Evolutionary conservation across 306 rosid genomes (phyloP).

Genomic region (Hippophae tibetana): DNA sequence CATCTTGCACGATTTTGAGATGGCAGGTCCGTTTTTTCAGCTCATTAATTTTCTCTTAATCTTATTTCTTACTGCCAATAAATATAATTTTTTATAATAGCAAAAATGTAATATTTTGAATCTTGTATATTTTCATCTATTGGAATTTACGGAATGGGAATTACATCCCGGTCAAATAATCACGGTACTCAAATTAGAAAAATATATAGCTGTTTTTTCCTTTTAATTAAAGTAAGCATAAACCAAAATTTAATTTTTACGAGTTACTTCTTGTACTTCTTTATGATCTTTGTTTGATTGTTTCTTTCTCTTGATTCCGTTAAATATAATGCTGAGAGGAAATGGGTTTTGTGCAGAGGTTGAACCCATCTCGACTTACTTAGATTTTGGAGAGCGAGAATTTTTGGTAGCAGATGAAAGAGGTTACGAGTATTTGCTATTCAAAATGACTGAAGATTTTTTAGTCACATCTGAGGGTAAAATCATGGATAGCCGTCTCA

Average conservation of each 20-base stretch:
- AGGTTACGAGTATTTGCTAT: slow-evolving; percentile 71
- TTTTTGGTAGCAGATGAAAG: slow-evolving; percentile 85
- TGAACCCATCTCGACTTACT: slow-evolving; percentile 81
- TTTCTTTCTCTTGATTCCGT: background rate
- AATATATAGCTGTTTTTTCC: too few species aligned
- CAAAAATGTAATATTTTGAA: too few species aligned
- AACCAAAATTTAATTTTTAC: too few species aligned
- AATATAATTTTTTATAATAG: too few species aligned
- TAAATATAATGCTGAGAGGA: slow-evolving; percentile 6
- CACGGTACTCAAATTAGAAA: too few species aligned
- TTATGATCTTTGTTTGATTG: too few species aligned
- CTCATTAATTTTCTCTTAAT: background rate
- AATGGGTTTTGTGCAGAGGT: slow-evolving; percentile 46
- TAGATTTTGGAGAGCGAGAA: slow-evolving; percentile 76
- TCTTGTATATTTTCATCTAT: too few species aligned
- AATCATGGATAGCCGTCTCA: slow-evolving; percentile 72
- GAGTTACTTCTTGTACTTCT: too few species aligned
- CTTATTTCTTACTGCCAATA: slow-evolving; percentile 7
- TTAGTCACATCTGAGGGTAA: slow-evolving; percentile 69
- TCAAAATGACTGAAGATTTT: slow-evolving; percentile 74
- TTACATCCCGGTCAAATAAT: too few species aligned
- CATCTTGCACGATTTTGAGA: slow-evolving; percentile 87
- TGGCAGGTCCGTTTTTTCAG: slow-evolving; percentile 68
- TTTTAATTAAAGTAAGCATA: too few species aligned
- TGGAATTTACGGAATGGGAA: too few species aligned